These are phyloP conservation scores for Pseudopithomyces chartarum DNA, from an alignment of 2,329 filamentous ascomycete species.

Conservation along the genomic window DNA sequence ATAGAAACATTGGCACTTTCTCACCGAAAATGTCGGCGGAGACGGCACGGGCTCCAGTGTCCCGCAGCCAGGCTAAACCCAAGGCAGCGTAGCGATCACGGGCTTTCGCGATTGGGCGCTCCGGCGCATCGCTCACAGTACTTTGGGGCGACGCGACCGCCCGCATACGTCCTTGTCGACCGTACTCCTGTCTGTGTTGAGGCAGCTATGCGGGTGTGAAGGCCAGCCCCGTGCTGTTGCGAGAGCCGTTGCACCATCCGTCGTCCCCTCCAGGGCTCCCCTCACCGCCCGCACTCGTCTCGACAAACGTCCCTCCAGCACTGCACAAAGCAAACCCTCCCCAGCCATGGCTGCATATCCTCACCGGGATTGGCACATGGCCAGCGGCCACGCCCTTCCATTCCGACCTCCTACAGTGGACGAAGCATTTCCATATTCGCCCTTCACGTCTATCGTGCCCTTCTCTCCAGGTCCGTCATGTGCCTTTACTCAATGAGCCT, in stretches of 20 bases:
- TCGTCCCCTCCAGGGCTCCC: background rate
- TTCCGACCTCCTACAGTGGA: slow-evolving; percentile 60
- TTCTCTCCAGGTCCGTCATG: slow-evolving; percentile 70
- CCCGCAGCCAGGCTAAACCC: slow-evolving; percentile 1
- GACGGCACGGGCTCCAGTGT: background rate
- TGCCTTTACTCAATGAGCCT: slow-evolving; percentile 20
- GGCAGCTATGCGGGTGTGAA: background rate
- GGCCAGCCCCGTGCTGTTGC: background rate
- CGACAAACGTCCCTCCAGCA: slow-evolving; percentile 1
- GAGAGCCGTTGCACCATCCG: background rate
- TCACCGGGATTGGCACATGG: slow-evolving; percentile 37
- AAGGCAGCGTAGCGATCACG: slow-evolving; percentile 3
- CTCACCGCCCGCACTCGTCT: background rate
- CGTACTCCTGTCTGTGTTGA: background rate
- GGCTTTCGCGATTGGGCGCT: slow-evolving; percentile 7
- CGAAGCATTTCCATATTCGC: slow-evolving; percentile 81
- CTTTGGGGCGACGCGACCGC: background rate
- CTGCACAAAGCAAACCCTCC: slow-evolving; percentile 10
- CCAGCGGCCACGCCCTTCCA: slow-evolving; percentile 39
- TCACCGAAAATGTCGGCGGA: slow-evolving; percentile 9
- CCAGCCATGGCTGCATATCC: slow-evolving; percentile 30
- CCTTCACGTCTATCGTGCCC: slow-evolving; percentile 78
- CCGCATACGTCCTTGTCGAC: background rate
- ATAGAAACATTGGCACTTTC: too few species aligned
- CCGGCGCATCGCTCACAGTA: background rate